Conservation (phyloP, 345 rosid species). For the Arabidopsis suecica region DNA sequence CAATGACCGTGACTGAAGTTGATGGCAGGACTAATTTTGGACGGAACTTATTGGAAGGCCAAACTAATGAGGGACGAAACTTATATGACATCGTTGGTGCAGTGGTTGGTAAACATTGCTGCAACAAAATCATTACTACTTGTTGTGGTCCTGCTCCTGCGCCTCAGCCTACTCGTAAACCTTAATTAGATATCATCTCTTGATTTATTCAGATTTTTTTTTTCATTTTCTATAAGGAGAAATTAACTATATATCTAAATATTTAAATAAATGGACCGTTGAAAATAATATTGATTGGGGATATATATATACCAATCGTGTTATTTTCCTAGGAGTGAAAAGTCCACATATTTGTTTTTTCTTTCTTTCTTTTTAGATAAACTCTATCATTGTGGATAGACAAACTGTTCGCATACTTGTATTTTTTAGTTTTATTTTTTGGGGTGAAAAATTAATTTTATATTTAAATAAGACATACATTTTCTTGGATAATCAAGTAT, state of each 20-base stretch:
- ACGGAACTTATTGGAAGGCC: conserved; percentile 27
- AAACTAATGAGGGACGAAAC: neutral
- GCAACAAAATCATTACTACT: conserved; percentile 6
- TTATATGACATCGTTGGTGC: neutral
- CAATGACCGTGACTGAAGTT: conserved; percentile 10
- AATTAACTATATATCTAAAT: neutral
- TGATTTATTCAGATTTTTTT: neutral
- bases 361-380: neutral
- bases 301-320: conserved; percentile 2
- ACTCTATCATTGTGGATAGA: neutral
- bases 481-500: neutral
- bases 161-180: neutral
- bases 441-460: conserved; percentile 7
- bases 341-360: neutral
- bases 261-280: conserved; percentile 2
- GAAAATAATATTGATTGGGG: conserved; percentile 12
- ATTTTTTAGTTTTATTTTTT: neutral
- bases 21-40: conserved; percentile 3
- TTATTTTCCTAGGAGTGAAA: neutral
- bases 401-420: neutral
- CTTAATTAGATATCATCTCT: neutral
- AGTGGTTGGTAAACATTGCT: conserved; percentile 13
- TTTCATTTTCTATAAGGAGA: neutral
- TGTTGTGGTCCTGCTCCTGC: neutral
- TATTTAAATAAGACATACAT: neutral